A percentile compares a stretch with the other conserved stretches of the same genome.
These are phyloP conservation scores for Fomitopsis betulina DNA, from an alignment of 1,284 basidiomycete genomes.

Conservation along the genomic window DNA sequence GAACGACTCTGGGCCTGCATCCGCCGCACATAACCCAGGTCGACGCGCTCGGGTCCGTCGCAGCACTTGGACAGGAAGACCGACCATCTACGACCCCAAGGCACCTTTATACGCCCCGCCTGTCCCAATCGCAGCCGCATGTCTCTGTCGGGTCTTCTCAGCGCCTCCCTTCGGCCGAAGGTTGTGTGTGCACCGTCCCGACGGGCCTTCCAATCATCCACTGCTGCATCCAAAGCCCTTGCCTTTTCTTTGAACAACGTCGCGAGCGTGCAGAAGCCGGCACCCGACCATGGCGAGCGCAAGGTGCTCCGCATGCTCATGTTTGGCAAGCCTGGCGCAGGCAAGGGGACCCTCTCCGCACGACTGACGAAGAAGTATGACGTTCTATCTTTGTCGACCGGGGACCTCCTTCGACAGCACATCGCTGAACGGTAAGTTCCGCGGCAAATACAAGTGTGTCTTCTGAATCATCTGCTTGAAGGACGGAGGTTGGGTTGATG, in stretches of 20 bases:
- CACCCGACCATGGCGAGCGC: constrained; percentile 28
- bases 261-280: constrained; percentile 27
- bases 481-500: constrained; percentile 65
- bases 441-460: not conserved
- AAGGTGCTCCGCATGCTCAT: constrained; percentile 68
- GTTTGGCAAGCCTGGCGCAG: constrained; percentile 79
- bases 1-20: not conserved
- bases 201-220: constrained; percentile 34
- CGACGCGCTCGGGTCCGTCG: constrained; percentile 1
- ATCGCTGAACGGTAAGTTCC: constrained; percentile 54
- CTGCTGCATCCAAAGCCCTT: constrained; percentile 38
- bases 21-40: not conserved
- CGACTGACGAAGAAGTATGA: constrained; percentile 75
- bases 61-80: not conserved
- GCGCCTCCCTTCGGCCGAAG: constrained; percentile 15
- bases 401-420: constrained; percentile 77
- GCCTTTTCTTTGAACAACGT: constrained; percentile 48
- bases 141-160: constrained; percentile 4
- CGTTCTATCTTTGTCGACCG: constrained; percentile 71
- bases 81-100: not conserved
- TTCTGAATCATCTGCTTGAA: constrained; percentile 16
- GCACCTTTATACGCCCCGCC: constrained; percentile 1
- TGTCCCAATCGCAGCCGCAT: constrained; percentile 2
- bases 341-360: constrained; percentile 75
- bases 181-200: constrained; percentile 5